phyloP scores from a whole-genome alignment of 768 basidiomycete species.

The Lanmaoa rubissima region DNA sequence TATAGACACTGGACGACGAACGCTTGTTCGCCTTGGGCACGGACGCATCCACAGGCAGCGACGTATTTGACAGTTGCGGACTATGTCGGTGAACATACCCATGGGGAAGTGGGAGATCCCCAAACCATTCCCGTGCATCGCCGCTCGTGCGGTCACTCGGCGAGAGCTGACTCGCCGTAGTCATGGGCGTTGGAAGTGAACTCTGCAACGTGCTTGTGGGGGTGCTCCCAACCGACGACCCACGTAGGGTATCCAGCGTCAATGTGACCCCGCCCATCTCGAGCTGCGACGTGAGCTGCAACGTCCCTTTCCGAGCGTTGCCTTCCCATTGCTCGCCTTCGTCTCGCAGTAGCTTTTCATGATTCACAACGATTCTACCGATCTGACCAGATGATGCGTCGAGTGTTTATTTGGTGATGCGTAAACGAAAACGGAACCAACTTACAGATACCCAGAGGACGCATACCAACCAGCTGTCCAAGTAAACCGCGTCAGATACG shows the following conservation, averaged over 20 bases:
- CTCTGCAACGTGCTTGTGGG: not conserved
- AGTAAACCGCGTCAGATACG: not conserved
- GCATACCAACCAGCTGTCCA: constrained; percentile 20
- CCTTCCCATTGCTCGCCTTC: not conserved
- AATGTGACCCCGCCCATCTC: constrained; percentile 8
- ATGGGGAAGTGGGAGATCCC: not conserved
- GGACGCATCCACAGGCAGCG: not conserved
- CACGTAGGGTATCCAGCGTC: not conserved
- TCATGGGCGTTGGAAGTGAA: not conserved
- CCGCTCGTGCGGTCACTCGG: not conserved
- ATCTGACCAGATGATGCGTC: constrained; percentile 6
- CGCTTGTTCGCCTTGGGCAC: not conserved
- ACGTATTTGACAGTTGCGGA: not conserved
- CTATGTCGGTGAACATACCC: no score
- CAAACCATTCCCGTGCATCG: not conserved
- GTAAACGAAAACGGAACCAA: not conserved
- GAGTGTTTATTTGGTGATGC: not conserved
- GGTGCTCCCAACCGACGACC: not conserved
- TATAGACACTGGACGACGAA: no score
- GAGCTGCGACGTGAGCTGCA: constrained; percentile 20
- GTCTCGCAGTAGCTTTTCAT: constrained; percentile 5
- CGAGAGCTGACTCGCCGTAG: not conserved
- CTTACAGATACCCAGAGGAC: constrained; percentile 21
- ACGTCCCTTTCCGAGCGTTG: constrained; percentile 2
- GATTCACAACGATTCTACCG: constrained; percentile 16